Percentiles rank a stretch among this genome's conserved stretches.
Evolutionary conservation across 306 rosid species (phyloP).

Genomic region (Fagus sylvatica): DNA sequence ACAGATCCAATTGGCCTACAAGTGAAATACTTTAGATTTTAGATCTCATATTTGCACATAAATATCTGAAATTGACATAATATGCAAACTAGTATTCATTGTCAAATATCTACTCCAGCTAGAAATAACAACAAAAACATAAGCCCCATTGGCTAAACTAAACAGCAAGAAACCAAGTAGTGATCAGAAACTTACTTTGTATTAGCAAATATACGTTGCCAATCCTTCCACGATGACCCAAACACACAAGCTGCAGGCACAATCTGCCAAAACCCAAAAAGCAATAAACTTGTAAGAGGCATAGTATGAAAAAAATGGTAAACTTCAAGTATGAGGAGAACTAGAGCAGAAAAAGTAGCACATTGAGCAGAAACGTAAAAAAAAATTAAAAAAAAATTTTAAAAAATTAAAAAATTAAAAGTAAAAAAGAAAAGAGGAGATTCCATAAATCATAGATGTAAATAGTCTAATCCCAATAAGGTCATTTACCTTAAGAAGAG

Average conservation of each 20-base stretch:
- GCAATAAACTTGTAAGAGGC: neutral
- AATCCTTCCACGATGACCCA: conserved; percentile 78
- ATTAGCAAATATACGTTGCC: conserved; percentile 76
- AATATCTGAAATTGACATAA: neutral
- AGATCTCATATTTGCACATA: neutral
- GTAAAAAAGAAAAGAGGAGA: neutral
- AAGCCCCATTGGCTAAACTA: conserved; percentile 4
- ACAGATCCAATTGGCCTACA: conserved; percentile 64
- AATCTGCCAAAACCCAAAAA: conserved; percentile 41
- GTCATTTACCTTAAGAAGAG: neutral
- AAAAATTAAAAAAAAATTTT: neutral
- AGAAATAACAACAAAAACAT: neutral
- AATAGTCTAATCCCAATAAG: neutral
- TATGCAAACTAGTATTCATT: neutral
- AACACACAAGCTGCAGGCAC: conserved; percentile 83
- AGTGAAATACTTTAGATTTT: conserved; percentile 3
- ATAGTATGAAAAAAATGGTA: neutral
- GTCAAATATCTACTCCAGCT: neutral
- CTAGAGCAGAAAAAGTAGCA: neutral
- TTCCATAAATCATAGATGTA: neutral
- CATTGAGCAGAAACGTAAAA: neutral
- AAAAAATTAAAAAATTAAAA: neutral
- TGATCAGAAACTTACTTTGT: conserved; percentile 51
- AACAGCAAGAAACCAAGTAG: conserved; percentile 4
- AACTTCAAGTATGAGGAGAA: neutral